phyloP scores from a whole-genome alignment of 2,329 filamentous ascomycete species.

The Sclerotinia minor region DNA sequence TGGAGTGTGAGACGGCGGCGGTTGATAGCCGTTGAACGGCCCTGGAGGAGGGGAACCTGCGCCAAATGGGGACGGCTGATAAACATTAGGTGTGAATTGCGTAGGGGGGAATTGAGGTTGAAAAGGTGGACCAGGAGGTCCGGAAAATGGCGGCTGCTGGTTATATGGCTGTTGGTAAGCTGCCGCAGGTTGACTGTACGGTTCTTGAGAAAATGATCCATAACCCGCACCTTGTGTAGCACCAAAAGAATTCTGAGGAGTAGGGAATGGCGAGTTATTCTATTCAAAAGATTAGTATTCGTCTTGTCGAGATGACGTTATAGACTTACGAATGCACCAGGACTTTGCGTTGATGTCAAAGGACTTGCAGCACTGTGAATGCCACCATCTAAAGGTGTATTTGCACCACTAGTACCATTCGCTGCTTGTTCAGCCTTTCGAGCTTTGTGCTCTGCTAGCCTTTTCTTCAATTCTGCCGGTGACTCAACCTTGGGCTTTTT shows the following conservation, averaged over 20 bases:
- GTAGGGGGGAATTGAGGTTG: constrained; percentile 42
- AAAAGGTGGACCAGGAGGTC: constrained; percentile 39
- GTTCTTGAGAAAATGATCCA: constrained; percentile 42
- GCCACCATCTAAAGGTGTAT: constrained; percentile 48
- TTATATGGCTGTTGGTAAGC: constrained; percentile 47
- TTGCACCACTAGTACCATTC: constrained; percentile 57
- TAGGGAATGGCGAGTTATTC: constrained; percentile 41
- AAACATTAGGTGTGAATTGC: constrained; percentile 34
- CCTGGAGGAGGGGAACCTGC: constrained; percentile 44
- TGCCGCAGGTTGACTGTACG: constrained; percentile 43
- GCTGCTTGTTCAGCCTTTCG: constrained; percentile 62
- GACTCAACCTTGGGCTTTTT: constrained; percentile 75
- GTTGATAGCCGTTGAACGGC: constrained; percentile 47
- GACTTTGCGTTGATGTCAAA: constrained; percentile 51
- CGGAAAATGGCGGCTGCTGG: constrained; percentile 43
- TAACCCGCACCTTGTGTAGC: constrained; percentile 40
- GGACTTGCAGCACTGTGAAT: constrained; percentile 46
- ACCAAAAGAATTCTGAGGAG: constrained; percentile 37
- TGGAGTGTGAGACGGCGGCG: constrained; percentile 46
- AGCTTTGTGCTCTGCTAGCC: constrained; percentile 74
- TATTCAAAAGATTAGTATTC: constrained; percentile 31
- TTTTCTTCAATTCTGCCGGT: constrained; percentile 74
- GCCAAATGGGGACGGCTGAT: constrained; percentile 30
- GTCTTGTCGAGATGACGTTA: background rate
- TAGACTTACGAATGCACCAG: constrained; percentile 59